A percentile compares a stretch with the other conserved stretches of the same genome.
phyloP scores from a whole-genome alignment of 179 eudicot species.

The Gypsophila paniculata region DNA sequence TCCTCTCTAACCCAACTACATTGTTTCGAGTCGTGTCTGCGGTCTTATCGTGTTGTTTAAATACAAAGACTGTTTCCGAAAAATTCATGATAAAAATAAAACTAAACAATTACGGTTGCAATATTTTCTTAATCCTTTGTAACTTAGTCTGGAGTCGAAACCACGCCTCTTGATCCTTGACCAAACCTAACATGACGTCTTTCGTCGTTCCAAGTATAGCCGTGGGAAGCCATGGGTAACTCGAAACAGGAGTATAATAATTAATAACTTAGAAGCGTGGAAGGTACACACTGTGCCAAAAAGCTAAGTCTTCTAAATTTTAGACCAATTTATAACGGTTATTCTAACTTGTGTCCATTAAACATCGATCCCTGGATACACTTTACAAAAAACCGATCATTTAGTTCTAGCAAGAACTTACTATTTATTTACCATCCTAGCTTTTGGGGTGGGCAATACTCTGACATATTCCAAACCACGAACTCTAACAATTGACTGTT shows the following conservation, averaged over 20 bases:
- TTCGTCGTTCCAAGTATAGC: too few species aligned
- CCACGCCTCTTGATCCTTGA: not conserved
- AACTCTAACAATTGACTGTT: slow-evolving; percentile 15
- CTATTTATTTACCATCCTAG: not conserved
- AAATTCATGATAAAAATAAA: too few species aligned
- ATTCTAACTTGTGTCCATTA: too few species aligned
- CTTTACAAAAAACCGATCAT: not conserved
- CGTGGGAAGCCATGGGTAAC: not conserved
- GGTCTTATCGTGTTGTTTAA: too few species aligned
- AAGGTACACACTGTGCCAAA: not conserved
- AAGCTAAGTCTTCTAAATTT: not conserved
- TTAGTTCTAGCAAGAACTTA: not conserved
- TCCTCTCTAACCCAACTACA: too few species aligned
- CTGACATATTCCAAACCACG: slow-evolving; percentile 24
- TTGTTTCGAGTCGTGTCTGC: too few species aligned
- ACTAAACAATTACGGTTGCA: too few species aligned
- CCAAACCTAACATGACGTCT: not conserved
- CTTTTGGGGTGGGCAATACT: not conserved
- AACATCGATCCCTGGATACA: too few species aligned
- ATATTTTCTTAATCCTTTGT: too few species aligned
- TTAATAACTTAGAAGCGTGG: too few species aligned
- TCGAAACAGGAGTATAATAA: not conserved
- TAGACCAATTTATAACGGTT: not conserved
- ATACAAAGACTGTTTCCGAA: too few species aligned
- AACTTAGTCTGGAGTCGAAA: too few species aligned